Percentiles rank a stretch among this genome's conserved stretches.
Evolutionary conservation across 1,284 basidiomycete species (phyloP).

Genomic region (Phylloboletellus chloephorus): DNA sequence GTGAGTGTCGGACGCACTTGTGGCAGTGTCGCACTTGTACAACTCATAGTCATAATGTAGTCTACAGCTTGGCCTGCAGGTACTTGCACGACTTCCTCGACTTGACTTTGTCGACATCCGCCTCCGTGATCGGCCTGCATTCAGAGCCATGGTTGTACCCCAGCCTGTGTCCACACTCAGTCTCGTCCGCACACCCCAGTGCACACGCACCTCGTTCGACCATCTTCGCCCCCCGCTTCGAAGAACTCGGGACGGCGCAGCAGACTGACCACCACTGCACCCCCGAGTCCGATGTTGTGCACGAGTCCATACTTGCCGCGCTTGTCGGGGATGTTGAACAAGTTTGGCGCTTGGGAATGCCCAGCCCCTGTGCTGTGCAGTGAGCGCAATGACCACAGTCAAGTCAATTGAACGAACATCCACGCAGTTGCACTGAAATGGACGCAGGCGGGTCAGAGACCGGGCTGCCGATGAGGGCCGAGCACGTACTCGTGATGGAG

Average conservation of each 20-base stretch:
- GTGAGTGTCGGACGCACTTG: no score
- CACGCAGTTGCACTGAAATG: slow-evolving; percentile 61
- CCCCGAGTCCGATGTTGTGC: slow-evolving; percentile 79
- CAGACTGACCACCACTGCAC: slow-evolving; percentile 65
- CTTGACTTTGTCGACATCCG: slow-evolving; percentile 69
- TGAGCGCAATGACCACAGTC: background rate
- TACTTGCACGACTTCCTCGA: slow-evolving; percentile 48
- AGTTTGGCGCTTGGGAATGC: slow-evolving; percentile 69
- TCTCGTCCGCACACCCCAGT: background rate
- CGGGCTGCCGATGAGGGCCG: background rate
- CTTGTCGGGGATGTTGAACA: slow-evolving; percentile 57
- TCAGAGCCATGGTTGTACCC: slow-evolving; percentile 76
- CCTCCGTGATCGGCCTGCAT: slow-evolving; percentile 52
- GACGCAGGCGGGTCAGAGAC: background rate
- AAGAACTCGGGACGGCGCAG: slow-evolving; percentile 71
- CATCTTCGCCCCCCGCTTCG: slow-evolving; percentile 54
- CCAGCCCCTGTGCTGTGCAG: slow-evolving; percentile 51
- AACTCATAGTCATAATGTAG: no score
- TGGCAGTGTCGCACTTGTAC: no score
- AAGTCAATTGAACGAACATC: slow-evolving; percentile 41
- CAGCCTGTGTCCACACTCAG: slow-evolving; percentile 38
- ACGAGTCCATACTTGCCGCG: slow-evolving; percentile 75
- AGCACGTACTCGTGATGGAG: slow-evolving; percentile 66
- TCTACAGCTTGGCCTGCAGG: no score
- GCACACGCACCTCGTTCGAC: slow-evolving; percentile 49